These are phyloP conservation scores for Diversispora epigaea DNA, from an alignment of 192 early-diverging fungal genomes.

Conservation along the genomic window DNA sequence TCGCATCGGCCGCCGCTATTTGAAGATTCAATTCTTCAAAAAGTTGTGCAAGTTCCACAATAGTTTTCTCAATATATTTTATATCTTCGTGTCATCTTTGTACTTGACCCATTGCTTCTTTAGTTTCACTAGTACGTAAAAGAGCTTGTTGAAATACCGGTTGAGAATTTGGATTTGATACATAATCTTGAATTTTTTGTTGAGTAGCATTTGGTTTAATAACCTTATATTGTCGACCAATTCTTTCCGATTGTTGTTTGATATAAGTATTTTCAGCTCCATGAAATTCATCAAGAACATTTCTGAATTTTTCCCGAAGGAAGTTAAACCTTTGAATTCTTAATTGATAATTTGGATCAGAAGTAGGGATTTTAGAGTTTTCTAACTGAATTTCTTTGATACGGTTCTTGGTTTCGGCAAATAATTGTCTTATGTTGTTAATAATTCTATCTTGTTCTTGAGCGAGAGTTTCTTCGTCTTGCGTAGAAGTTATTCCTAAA, in stretches of 20 bases:
- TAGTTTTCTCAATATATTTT: constrained; percentile 81
- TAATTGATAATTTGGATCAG: constrained; percentile 5
- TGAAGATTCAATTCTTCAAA: constrained; percentile 88
- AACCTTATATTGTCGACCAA: constrained; percentile 80
- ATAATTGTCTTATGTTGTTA: neutral
- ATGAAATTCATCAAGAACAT: constrained; percentile 55
- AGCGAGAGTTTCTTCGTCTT: neutral
- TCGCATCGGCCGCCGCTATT: constrained; percentile 71
- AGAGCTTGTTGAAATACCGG: constrained; percentile 52
- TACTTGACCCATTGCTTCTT: constrained; percentile 72
- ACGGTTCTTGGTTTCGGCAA: constrained; percentile 10
- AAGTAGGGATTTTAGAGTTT: neutral
- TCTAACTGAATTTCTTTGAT: constrained; percentile 22
- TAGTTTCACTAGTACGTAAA: constrained; percentile 67
- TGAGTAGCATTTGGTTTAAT: constrained; percentile 79
- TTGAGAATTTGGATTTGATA: constrained; percentile 48
- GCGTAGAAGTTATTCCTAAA: constrained; percentile 6
- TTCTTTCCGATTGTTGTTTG: constrained; percentile 75
- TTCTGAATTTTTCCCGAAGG: constrained; percentile 60
- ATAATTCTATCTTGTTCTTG: neutral
- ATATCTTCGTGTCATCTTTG: constrained; percentile 84
- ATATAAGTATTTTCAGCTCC: constrained; percentile 74
- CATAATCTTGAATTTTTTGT: constrained; percentile 71
- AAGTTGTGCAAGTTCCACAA: constrained; percentile 85
- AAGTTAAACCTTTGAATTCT: constrained; percentile 30